phyloP scores from a whole-genome alignment of 352 stramenopile genomes.

The Globisporangium iwayamae region DNA sequence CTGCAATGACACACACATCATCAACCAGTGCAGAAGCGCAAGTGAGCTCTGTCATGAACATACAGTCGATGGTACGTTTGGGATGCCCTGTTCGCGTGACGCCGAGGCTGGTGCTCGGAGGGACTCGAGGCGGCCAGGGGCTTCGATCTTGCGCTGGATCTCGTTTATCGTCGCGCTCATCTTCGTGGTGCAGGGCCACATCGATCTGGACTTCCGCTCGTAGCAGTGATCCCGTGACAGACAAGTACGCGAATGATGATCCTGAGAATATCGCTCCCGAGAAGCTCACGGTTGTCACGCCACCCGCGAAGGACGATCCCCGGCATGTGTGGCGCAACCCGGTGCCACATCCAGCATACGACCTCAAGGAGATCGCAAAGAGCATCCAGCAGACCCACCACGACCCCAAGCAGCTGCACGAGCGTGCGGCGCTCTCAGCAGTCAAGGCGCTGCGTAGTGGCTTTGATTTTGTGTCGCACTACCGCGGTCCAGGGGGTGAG shows the following conservation, averaged over 20 bases:
- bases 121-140: no score
- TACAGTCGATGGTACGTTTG: no score
- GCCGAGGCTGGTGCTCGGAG: no score
- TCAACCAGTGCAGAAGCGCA: no score
- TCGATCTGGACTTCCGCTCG: not conserved
- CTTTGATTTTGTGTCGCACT: conserved; percentile 49
- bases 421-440: conserved; percentile 31
- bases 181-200: no score
- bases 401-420: conserved; percentile 30
- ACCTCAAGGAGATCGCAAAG: conserved; percentile 28
- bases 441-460: conserved; percentile 38
- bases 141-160: no score
- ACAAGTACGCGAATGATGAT: not conserved
- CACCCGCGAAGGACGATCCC: not conserved
- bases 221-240: not conserved
- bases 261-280: not conserved
- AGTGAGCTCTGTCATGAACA: no score
- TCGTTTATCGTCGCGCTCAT: no score
- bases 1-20: no score
- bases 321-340: conserved; percentile 21
- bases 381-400: conserved; percentile 32
- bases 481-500: conserved; percentile 38
- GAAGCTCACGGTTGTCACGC: not conserved
- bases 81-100: no score
- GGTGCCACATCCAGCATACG: conserved; percentile 39